Percentiles rank a stretch among this genome's conserved stretches.
These are phyloP conservation scores for Artemisia annua DNA, from an alignment of 129 eudicot species.

Conservation along the genomic window DNA sequence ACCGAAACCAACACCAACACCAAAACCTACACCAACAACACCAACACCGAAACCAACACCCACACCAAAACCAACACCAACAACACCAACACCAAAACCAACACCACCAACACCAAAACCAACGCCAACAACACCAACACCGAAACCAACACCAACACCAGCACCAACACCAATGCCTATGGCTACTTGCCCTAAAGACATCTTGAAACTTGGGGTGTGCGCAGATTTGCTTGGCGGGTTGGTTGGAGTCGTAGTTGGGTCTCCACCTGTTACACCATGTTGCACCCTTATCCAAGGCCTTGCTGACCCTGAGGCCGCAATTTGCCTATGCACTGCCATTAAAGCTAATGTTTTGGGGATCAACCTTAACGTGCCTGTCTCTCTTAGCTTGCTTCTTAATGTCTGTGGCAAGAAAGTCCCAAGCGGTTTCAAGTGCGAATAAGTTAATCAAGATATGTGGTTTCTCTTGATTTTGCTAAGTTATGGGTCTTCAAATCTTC, in stretches of 20 bases:
- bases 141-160: slow-evolving; percentile 7
- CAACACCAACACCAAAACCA: too few species aligned
- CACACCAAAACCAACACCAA: too few species aligned
- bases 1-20: too few species aligned
- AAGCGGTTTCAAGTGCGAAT: slow-evolving; percentile 24
- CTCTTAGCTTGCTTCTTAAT: slow-evolving; percentile 24
- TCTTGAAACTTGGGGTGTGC: slow-evolving; percentile 41
- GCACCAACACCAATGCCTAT: too few species aligned
- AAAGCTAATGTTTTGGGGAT: slow-evolving; percentile 54
- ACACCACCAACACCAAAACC: too few species aligned
- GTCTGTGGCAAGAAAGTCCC: too few species aligned
- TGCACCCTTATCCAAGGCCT: slow-evolving; percentile 52
- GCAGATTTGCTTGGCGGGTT: slow-evolving; percentile 31
- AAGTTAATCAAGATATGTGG: slow-evolving; percentile 4
- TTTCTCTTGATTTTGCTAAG: neutral
- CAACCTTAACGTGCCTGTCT: slow-evolving; percentile 51
- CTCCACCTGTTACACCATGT: slow-evolving; percentile 42
- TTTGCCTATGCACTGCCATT: slow-evolving; percentile 65
- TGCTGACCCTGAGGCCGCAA: slow-evolving; percentile 53
- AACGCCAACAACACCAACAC: neutral
- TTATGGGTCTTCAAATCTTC: neutral
- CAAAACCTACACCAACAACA: too few species aligned
- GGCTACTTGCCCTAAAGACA: neutral
- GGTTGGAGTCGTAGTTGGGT: slow-evolving; percentile 27
- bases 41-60: too few species aligned